Conservation (phyloP, 352 stramenopile genomes). For the Phytophthora sojae region DNA sequence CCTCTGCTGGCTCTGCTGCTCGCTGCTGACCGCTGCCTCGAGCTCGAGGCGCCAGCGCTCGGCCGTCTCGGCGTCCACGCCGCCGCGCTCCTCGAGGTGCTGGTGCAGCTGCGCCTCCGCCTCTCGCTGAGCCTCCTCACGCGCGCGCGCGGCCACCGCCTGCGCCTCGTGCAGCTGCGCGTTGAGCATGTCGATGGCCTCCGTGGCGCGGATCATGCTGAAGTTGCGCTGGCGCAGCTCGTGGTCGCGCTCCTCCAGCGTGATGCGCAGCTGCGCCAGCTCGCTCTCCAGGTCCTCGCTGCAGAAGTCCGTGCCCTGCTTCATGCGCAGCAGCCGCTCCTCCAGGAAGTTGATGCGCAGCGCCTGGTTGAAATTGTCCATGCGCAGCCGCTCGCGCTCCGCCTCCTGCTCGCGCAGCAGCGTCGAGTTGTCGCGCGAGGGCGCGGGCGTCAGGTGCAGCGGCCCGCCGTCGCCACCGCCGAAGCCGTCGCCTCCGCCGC, state of each 20-base stretch:
- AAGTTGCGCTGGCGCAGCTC: constrained; percentile 67
- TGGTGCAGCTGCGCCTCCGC: constrained; percentile 44
- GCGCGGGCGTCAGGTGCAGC: constrained; percentile 17
- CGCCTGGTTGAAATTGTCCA: constrained; percentile 83
- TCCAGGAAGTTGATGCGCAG: constrained; percentile 72
- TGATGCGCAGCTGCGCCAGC: constrained; percentile 58
- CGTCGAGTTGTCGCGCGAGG: constrained; percentile 38
- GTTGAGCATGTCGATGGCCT: constrained; percentile 66
- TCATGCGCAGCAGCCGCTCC: constrained; percentile 68
- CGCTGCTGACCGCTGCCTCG: constrained; percentile 37
- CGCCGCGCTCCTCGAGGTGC: constrained; percentile 27
- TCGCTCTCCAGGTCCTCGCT: constrained; percentile 73
- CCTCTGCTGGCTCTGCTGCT: constrained; percentile 42
- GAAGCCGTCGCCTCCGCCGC: not conserved
- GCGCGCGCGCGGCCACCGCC: constrained; percentile 32
- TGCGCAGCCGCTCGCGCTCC: constrained; percentile 65
- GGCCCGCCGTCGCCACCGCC: constrained; percentile 4
- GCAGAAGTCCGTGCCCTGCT: constrained; percentile 66
- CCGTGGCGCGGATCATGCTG: constrained; percentile 66
- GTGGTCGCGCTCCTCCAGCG: constrained; percentile 70
- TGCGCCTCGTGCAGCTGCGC: constrained; percentile 45
- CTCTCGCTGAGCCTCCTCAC: constrained; percentile 35
- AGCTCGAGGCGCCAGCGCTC: constrained; percentile 50
- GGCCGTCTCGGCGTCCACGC: constrained; percentile 48
- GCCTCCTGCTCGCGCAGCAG: constrained; percentile 66